Base-by-base conservation (phyloP, 1,139 yeast genomes). In the Lodderomyces oxycetoniae region DNA sequence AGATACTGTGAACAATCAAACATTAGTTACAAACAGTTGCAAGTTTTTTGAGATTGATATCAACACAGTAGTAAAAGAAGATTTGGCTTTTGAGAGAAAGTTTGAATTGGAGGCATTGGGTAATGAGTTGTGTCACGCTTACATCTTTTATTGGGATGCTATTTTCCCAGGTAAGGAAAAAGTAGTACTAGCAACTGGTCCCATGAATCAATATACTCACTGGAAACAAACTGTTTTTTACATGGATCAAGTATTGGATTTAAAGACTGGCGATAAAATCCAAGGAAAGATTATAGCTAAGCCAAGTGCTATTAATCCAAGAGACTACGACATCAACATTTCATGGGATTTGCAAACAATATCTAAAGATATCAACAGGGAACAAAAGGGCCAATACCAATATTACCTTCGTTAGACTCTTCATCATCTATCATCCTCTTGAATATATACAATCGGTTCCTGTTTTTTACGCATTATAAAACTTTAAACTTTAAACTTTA, bases 171-270 rank as follows among this genome's bases (percentile, higher is more conserved):
- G 80, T 44, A 70, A 71, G 39, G 77, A 76, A 45, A 74, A 71
- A 39, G 78, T 81, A 30, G 67, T 67, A 24, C 82, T 85, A 51
- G 77, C 84, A 25, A 85, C 95, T 13, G 94, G 94, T 21, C 91
- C 95, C 28, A 83, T 80, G 67, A 75, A 79, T 35, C 74, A 76
- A 45, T 83, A 83, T 63, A 85, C 94, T 17, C 95, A 85, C 57
- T 93, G 99, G 99, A 93, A 91, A 60, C 98, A 91, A 65, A 85
- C 96, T 13, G 95, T 91, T 2, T 88, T 93, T 63, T 93, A 91
- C 61, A 73, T 91, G 57, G 79, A 77, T 50, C 87, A 86, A 51
- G 95, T 85, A 22, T 63, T 89, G 46, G 84, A 82, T 53, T 66
- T 87, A 45, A 82, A 80, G 54, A 70, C 73, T 46, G 95, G 91